Percentiles rank a stretch among this genome's conserved stretches.
phyloP scores from a whole-genome alignment of 2,329 filamentous ascomycete species.

The Ophiostoma ips region DNA sequence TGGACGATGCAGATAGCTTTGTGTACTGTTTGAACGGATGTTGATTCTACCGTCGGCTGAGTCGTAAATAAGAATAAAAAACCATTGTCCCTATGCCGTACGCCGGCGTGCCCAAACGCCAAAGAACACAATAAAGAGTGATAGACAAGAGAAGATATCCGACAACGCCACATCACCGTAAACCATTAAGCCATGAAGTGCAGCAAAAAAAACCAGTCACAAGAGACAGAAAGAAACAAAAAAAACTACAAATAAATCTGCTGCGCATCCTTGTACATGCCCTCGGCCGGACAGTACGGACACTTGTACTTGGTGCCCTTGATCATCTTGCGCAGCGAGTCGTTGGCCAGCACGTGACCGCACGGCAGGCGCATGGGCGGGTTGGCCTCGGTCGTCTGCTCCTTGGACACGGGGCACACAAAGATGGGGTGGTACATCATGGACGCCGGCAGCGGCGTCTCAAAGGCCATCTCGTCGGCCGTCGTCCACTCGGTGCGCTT shows the following conservation, averaged over 20 bases:
- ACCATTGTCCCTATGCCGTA: too few species aligned
- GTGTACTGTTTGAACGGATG: too few species aligned
- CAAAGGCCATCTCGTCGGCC: constrained; percentile 73
- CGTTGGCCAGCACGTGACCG: constrained; percentile 81
- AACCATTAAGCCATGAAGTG: too few species aligned
- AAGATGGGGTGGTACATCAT: constrained; percentile 90
- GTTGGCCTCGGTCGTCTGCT: constrained; percentile 84
- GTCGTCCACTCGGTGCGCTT: constrained; percentile 94
- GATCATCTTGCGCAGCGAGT: constrained; percentile 57
- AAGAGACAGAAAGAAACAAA: not conserved
- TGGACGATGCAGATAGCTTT: too few species aligned
- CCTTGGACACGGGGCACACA: constrained; percentile 92
- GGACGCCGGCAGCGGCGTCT: constrained; percentile 41
- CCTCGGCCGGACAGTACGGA: constrained; percentile 86
- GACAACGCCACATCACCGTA: too few species aligned
- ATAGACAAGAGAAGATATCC: too few species aligned
- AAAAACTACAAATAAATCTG: constrained; percentile 49
- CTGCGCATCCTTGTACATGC: constrained; percentile 59
- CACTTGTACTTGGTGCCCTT: constrained; percentile 83
- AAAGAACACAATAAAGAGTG: too few species aligned
- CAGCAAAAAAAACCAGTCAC: not conserved
- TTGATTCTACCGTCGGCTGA: too few species aligned
- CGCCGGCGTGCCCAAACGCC: too few species aligned
- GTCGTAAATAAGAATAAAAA: too few species aligned
- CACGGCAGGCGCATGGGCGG: constrained; percentile 96